Base-by-base conservation (phyloP, 2,329 filamentous ascomycete genomes). In the Pseudogymnoascus sp. region DNA sequence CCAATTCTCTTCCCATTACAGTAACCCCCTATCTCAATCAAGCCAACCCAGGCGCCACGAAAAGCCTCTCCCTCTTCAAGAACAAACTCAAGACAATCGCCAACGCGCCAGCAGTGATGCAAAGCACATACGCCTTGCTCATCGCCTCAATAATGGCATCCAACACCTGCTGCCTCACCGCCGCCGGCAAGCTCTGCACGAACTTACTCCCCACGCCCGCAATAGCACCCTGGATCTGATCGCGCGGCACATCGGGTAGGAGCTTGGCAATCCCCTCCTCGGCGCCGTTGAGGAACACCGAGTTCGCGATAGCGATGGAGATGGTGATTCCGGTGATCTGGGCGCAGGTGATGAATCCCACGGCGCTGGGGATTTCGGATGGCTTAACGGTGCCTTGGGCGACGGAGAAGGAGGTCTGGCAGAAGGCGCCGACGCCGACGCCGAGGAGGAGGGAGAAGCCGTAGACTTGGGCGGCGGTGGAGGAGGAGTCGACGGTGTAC, bases 331-430 rank as follows among this genome's bases (percentile, higher is more conserved):
- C 75, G 6, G 67, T 68, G 3, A 77, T 68, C 64, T 78, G 76
- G 0, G 72, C 74, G 31, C 71, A 72, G 8, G 71, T 75, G 50
- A 78, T 76, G 66, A 76, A 78, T 1, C 76, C 75, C 4, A 78
- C 72, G 1, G 75, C 74, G 2, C 68, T 65, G 6, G 74, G 61
- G 2, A 77, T 67, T 5, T 73, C 62, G 0, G 69, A 62, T 1
- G 72, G 70, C 0, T 68, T 65, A 3, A 76, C 75, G 14, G 73
- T 71, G 1, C 72, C 73, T 64, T 76, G 75, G 0, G 73, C 75
- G 24, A 78, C 72, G 3, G 74, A 72, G 66, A 75, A 78, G 16
- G 69, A 70, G 0, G 75, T 71, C 64, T 78, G 75, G 3, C 70
- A 66, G 60, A 71, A 75, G 0, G 71, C 63, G 19, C 73, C 73